Base-by-base conservation (phyloP, 345 rosid species). In the Microthlaspi erraticum region DNA sequence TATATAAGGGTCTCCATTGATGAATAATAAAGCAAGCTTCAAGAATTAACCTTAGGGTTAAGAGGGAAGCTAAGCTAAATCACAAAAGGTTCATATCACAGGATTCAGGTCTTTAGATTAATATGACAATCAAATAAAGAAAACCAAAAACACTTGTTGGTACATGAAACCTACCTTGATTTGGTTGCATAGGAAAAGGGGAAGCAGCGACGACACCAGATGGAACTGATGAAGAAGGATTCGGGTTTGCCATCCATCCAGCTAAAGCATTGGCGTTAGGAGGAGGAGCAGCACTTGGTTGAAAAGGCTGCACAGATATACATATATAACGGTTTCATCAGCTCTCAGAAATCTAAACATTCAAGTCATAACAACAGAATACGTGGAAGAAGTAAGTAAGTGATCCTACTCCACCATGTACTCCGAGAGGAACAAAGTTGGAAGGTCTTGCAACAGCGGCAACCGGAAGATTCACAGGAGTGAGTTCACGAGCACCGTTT, bases 231-330 rank as follows among this genome's bases (percentile, higher is more conserved):
- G 97, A 87, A 60, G 97, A 80, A 68, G 89, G 90, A 64, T 87
- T 80, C 52, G 93, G 84, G 82, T 81, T 85, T n/a, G 90, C 81
- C 87, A 89, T 89, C 96, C 92, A 89, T 18, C 92, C 96, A 61
- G 90, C 92, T 48, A 76, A 75, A 75, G 84, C 75, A 64, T 81
- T 84, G 32, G 96, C 84, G 75, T 84, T 80, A 67, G 92, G 83
- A 67, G 87, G 71, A 10, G 92, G 87, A 55, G 90, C 75, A 79
- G 82, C 79, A 54, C 54, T 83, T 19, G 90, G 87, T 73, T 85
- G 96, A 78, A 89, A 89, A 39, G 92, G 90, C 96, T 89, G 86
- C 84, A 81, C 48, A 43, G 1, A 39, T 36, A 64, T 52, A 33
- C 48, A 39, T 36, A 64, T 52, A 33, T 52, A 33, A 68, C 29